A percentile compares a stretch with the other conserved stretches of the same genome.
Conservation (phyloP, 208 protist genomes). For the Phytomonas serpens region DNA sequence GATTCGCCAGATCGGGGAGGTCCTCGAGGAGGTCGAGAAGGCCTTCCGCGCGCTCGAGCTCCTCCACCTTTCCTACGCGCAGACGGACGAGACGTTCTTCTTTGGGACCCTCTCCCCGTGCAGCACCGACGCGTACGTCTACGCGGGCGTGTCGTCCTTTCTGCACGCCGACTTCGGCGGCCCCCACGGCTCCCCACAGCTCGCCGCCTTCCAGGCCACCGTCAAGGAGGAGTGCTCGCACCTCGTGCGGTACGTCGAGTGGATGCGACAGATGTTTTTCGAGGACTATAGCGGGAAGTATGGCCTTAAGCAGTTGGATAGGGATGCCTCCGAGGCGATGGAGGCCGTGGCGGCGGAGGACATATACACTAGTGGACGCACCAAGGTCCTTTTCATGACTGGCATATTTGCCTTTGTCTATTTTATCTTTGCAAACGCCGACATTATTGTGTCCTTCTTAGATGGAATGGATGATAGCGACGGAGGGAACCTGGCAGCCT, state of each 20-base stretch:
- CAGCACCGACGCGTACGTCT: slow-evolving; percentile 58
- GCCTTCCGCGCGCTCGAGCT: slow-evolving; percentile 44
- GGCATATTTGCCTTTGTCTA: slow-evolving; percentile 43
- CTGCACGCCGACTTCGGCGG: slow-evolving; percentile 60
- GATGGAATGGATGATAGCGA: background rate
- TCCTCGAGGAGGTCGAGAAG: slow-evolving; percentile 34
- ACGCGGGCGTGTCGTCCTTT: slow-evolving; percentile 61
- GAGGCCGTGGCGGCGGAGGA: slow-evolving; percentile 20
- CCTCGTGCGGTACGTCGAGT: slow-evolving; percentile 66
- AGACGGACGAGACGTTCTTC: slow-evolving; percentile 38
- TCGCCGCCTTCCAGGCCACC: slow-evolving; percentile 23
- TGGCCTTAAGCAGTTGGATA: slow-evolving; percentile 26
- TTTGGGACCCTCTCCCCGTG: slow-evolving; percentile 47
- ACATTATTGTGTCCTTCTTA: slow-evolving; percentile 39
- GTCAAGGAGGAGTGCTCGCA: slow-evolving; percentile 43
- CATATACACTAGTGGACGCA: slow-evolving; percentile 44
- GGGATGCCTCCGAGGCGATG: slow-evolving; percentile 8
- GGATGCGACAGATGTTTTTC: slow-evolving; percentile 58
- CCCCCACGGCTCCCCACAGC: slow-evolving; percentile 9
- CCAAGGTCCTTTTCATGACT: slow-evolving; percentile 44
- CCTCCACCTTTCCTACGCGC: slow-evolving; percentile 22
- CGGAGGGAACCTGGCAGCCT: background rate
- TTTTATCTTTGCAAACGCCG: slow-evolving; percentile 60
- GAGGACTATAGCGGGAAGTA: slow-evolving; percentile 73
- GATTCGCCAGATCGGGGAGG: slow-evolving; percentile 32